These are phyloP conservation scores for Lathyrus sativus DNA, from an alignment of 306 rosid genomes.

Conservation along the genomic window DNA sequence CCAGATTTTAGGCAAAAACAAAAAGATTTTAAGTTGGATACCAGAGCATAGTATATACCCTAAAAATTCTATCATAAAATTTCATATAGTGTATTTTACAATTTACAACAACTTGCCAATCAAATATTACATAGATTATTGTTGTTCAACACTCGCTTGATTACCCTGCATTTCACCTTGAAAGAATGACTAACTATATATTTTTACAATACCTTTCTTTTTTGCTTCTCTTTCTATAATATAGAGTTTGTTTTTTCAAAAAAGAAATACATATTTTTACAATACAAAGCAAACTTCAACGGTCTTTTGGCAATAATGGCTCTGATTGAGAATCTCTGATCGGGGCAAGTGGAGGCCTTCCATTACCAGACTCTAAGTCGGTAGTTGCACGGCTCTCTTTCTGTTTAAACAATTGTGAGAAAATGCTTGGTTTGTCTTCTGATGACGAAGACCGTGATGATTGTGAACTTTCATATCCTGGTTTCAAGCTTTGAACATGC, in stretches of 20 bases:
- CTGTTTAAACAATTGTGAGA: constrained; percentile 48
- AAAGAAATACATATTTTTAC: constrained; percentile 11
- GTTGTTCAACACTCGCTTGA: constrained; percentile 10
- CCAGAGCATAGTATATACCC: not conserved
- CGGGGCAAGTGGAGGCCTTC: constrained; percentile 39
- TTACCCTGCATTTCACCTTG: constrained; percentile 10
- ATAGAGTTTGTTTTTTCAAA: too few relatives aligned
- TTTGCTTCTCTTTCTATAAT: too few relatives aligned
- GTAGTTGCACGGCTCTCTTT: constrained; percentile 50
- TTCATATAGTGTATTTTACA: constrained; percentile 29
- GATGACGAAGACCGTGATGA: constrained; percentile 36
- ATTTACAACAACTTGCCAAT: constrained; percentile 40
- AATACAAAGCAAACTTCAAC: constrained; percentile 37
- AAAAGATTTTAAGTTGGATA: not conserved
- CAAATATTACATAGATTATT: constrained; percentile 24
- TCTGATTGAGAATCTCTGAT: constrained; percentile 59
- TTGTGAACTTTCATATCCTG: constrained; percentile 36
- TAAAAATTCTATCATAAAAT: constrained; percentile 4
- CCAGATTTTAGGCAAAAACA: not conserved
- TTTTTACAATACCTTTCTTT: not conserved
- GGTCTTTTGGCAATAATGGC: constrained; percentile 67
- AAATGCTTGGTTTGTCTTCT: constrained; percentile 49
- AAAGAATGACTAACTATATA: constrained; percentile 45
- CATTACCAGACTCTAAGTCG: constrained; percentile 68
- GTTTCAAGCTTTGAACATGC: constrained; percentile 64